These are phyloP conservation scores for Scutellaria baicalensis DNA, from an alignment of 257 asterid genomes.

Conservation along the genomic window DNA sequence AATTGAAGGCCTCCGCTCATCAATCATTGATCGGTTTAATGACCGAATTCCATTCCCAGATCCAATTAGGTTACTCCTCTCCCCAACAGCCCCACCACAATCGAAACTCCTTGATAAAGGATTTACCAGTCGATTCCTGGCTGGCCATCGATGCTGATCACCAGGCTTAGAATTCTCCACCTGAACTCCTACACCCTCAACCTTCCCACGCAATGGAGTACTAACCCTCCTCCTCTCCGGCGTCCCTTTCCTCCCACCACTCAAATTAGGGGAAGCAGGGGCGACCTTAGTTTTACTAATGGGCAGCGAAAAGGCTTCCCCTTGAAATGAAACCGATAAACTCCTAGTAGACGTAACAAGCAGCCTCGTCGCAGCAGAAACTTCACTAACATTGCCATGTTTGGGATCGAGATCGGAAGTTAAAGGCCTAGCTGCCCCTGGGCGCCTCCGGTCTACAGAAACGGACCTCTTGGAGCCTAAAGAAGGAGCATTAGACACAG, in stretches of 20 bases:
- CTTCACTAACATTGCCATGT: constrained; percentile 34
- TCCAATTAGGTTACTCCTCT: constrained; percentile 47
- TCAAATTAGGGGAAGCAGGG: constrained; percentile 65
- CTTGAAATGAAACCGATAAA: constrained; percentile 90
- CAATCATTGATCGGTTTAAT: constrained; percentile 55
- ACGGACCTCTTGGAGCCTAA: constrained; percentile 66
- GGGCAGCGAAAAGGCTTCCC: constrained; percentile 81
- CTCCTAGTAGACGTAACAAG: constrained; percentile 81
- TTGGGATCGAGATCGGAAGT: constrained; percentile 58
- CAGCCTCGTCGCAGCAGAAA: constrained; percentile 69
- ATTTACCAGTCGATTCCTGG: constrained; percentile 46
- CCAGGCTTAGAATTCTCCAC: constrained; percentile 50
- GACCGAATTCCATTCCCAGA: constrained; percentile 46
- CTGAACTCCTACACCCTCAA: constrained; percentile 56
- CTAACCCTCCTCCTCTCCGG: constrained; percentile 65
- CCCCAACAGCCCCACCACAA: constrained; percentile 38
- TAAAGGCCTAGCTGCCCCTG: constrained; percentile 38
- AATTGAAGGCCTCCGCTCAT: constrained; percentile 65
- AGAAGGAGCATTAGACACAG: constrained; percentile 38
- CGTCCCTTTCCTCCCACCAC: constrained; percentile 60
- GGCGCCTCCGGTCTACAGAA: constrained; percentile 76
- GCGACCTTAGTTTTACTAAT: constrained; percentile 73
- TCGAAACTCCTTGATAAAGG: constrained; percentile 64
- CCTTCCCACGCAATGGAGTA: constrained; percentile 58
- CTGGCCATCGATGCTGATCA: constrained; percentile 94